phyloP scores from a whole-genome alignment of 495 filamentous ascomycete species.

The Neurospora sp. region DNA sequence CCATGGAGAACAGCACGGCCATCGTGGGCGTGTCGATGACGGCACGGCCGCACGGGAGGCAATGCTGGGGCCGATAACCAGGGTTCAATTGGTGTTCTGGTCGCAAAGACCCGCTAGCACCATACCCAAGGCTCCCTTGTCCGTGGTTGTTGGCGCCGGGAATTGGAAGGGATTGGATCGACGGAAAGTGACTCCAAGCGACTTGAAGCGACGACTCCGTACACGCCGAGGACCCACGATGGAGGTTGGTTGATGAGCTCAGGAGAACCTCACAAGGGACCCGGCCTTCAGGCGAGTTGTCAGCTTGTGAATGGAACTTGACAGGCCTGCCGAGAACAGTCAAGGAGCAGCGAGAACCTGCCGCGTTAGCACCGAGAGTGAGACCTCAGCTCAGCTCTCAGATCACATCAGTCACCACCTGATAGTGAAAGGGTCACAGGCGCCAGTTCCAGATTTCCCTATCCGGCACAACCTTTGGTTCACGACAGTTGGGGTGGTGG shows the following conservation, averaged over 20 bases:
- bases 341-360: not conserved
- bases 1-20: not conserved
- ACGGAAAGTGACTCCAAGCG: not conserved
- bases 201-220: not conserved
- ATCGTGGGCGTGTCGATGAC: slow-evolving; percentile 6
- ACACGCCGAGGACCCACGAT: not conserved
- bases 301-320: not conserved
- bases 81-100: not conserved
- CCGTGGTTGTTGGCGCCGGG: not conserved
- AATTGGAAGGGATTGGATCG: not conserved
- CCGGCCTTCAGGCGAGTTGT: not conserved
- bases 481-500: not conserved
- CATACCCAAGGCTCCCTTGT: not conserved
- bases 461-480: not conserved
- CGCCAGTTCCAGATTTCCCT: not conserved
- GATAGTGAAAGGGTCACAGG: not conserved
- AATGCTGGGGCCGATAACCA: not conserved
- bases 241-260: not conserved
- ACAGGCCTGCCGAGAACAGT: not conserved
- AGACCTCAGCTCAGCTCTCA: not conserved
- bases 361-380: not conserved
- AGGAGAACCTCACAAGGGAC: not conserved
- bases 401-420: not conserved
- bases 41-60: slow-evolving; percentile 10
- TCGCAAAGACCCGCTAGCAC: not conserved